Conservation (phyloP, 1,284 basidiomycete genomes). For the Heterobasidion parviporum region DNA sequence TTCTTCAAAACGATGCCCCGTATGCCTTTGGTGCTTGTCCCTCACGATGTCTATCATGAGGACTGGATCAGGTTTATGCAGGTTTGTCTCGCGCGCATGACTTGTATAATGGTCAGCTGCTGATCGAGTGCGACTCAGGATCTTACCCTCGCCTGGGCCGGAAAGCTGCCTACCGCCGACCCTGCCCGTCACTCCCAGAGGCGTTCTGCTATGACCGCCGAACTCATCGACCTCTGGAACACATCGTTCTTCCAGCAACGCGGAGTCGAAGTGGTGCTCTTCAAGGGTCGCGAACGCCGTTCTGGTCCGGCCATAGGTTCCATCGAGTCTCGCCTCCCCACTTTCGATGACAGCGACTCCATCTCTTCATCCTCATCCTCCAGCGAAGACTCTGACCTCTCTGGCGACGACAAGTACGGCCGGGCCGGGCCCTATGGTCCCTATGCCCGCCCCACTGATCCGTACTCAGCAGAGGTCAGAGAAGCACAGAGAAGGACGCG, state of each 20-base stretch:
- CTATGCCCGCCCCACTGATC: conserved; percentile 24
- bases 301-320: conserved; percentile 50
- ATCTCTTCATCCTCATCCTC: conserved; percentile 26
- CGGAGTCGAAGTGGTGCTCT: conserved; percentile 65
- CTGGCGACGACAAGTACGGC: conserved; percentile 29
- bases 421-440: conserved; percentile 23
- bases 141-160: conserved; percentile 60
- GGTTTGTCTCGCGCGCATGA: conserved; percentile 28
- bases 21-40: conserved; percentile 61
- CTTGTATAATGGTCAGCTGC: not conserved
- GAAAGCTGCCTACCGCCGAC: conserved; percentile 56
- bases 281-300: conserved; percentile 66
- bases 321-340: conserved; percentile 44
- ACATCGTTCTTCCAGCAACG: conserved; percentile 61
- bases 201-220: conserved; percentile 50
- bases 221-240: conserved; percentile 74
- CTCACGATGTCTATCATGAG: conserved; percentile 69
- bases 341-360: conserved; percentile 34
- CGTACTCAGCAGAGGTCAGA: conserved; percentile 28
- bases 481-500: conserved; percentile 41
- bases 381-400: conserved; percentile 24
- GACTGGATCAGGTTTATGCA: conserved; percentile 74
- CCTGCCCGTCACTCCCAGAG: conserved; percentile 34
- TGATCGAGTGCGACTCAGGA: conserved; percentile 35
- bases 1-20: conserved; percentile 55